phyloP scores from a whole-genome alignment of 2,329 filamentous ascomycete genomes.

The Ophiostoma piceae region DNA sequence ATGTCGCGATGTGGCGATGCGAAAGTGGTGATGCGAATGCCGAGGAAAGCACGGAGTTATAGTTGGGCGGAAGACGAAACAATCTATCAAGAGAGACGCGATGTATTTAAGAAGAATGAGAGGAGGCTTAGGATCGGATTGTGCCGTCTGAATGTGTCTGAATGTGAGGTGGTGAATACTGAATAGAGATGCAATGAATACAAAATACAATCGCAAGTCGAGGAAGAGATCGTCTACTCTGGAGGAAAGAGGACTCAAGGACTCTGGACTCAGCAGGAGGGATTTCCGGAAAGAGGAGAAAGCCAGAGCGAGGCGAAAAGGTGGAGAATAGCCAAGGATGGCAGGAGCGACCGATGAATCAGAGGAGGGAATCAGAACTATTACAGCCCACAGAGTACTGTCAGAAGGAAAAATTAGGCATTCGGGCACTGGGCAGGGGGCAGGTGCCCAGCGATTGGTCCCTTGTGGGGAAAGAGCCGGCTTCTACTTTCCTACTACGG shows the following conservation, averaged over 20 bases:
- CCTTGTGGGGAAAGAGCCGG: slow-evolving; percentile 14
- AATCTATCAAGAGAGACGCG: background rate
- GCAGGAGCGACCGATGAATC: slow-evolving; percentile 14
- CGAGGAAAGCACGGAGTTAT: background rate
- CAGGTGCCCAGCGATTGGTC: slow-evolving; percentile 9
- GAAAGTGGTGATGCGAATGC: background rate
- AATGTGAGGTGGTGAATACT: slow-evolving; percentile 7
- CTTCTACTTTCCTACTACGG: no score
- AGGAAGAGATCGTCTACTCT: background rate
- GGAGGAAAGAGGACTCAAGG: slow-evolving; percentile 1
- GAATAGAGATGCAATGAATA: no score
- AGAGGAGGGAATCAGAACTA: background rate
- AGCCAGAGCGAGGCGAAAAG: slow-evolving; percentile 6
- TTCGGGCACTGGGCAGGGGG: background rate
- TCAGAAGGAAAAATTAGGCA: slow-evolving; percentile 21
- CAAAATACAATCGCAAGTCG: no score
- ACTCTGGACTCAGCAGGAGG: background rate
- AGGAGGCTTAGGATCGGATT: background rate
- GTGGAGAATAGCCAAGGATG: background rate
- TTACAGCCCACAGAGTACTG: background rate
- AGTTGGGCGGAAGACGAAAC: background rate
- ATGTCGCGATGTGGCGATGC: background rate
- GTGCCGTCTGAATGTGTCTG: background rate
- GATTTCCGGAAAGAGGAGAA: slow-evolving; percentile 7
- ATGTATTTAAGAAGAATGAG: background rate